A percentile compares a stretch with the other conserved stretches of the same genome.
These are phyloP conservation scores for Paecilomyces sp. DNA, from an alignment of 2,329 filamentous ascomycete genomes.

Conservation along the genomic window DNA sequence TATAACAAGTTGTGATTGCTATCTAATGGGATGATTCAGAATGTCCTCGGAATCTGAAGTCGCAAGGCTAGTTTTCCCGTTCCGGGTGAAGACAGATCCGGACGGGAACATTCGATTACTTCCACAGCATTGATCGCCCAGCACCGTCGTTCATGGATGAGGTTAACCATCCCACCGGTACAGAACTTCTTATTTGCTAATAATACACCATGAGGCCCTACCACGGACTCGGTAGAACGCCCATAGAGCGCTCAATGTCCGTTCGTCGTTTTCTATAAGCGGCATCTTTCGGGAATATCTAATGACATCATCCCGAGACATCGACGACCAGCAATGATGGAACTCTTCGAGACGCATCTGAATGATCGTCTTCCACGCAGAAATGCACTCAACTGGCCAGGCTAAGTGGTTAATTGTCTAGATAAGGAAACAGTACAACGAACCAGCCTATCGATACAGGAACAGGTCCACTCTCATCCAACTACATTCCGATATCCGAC, in stretches of 20 bases:
- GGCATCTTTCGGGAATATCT: background rate
- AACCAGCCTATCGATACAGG: background rate
- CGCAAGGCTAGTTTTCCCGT: background rate
- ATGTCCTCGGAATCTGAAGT: background rate
- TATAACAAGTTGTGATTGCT: background rate
- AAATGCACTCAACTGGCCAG: background rate
- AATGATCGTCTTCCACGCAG: background rate
- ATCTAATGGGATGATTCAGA: background rate
- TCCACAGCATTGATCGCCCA: background rate
- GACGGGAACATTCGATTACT: background rate
- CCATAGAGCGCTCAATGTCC: background rate
- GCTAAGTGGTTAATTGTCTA: background rate
- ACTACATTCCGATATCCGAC: background rate
- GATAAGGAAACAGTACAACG: background rate
- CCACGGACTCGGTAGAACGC: background rate
- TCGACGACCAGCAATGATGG: background rate
- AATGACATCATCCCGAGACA: conserved; percentile 2
- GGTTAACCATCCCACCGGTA: background rate
- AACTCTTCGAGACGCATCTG: background rate
- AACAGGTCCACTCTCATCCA: background rate
- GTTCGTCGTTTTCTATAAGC: background rate
- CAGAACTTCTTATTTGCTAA: too few relatives aligned
- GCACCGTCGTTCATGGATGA: background rate
- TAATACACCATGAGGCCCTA: background rate
- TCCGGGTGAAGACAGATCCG: conserved; percentile 1